Conservation (phyloP, 1,284 basidiomycete species). For the Golubevia sp. region DNA sequence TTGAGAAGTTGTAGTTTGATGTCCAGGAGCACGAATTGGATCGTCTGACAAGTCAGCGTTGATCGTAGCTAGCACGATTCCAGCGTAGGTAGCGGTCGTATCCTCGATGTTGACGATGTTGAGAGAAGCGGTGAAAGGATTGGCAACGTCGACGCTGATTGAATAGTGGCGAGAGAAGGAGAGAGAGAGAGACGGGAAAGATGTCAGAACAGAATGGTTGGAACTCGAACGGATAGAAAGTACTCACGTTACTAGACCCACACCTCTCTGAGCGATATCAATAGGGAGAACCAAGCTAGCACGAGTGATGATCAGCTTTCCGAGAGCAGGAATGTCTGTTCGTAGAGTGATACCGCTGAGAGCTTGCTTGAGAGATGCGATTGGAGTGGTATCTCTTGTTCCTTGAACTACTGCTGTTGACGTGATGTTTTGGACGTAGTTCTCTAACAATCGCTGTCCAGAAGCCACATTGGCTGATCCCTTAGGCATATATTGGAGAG, state of each 20-base stretch:
- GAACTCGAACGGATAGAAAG: too few species aligned
- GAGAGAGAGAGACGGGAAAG: too few species aligned
- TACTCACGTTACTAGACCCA: too few species aligned
- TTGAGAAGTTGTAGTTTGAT: neutral
- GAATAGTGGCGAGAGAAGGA: too few species aligned
- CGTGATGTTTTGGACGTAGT: slow-evolving; percentile 53
- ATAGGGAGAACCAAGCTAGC: slow-evolving; percentile 17
- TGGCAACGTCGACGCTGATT: too few species aligned
- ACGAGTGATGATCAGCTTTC: slow-evolving; percentile 42
- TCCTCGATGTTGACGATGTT: slow-evolving; percentile 47
- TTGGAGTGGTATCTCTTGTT: slow-evolving; percentile 41
- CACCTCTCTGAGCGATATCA: neutral
- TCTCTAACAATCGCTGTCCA: slow-evolving; percentile 53
- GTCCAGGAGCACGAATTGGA: slow-evolving; percentile 6
- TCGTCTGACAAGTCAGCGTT: slow-evolving; percentile 2
- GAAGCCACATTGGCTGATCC: slow-evolving; percentile 35
- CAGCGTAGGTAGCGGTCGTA: slow-evolving; percentile 44
- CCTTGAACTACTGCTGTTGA: slow-evolving; percentile 42
- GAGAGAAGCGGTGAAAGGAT: slow-evolving; percentile 43
- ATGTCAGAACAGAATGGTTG: too few species aligned
- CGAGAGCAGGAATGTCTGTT: slow-evolving; percentile 48
- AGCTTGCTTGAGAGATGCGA: slow-evolving; percentile 52
- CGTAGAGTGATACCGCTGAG: slow-evolving; percentile 44
- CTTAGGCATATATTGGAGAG: slow-evolving; percentile 49
- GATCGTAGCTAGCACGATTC: slow-evolving; percentile 16